Base-by-base conservation (phyloP, 2,329 filamentous ascomycete species). In the Fusarium globosum region DNA sequence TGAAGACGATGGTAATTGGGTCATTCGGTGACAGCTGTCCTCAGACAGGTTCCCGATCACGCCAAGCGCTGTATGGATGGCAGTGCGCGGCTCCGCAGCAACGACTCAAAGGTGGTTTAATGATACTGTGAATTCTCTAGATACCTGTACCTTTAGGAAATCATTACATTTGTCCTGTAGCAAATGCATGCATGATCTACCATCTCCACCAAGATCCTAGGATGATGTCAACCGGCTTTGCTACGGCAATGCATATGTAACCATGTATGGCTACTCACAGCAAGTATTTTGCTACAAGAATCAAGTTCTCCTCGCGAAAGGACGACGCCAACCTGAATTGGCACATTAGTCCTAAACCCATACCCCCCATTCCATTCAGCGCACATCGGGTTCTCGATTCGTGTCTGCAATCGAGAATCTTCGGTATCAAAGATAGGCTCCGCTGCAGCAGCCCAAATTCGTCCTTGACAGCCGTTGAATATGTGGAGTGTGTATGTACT, bases 1-100 rank as follows among this genome's bases (percentile, higher is more conserved):
- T 64, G 78, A 80, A 30, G 81, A 82, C 33, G 76, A 69, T n/a
- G 78, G 72, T 61, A 71, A 76, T 53, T 77, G 74, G 74, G 63
- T 76, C 67, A 77, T 77, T 63, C 73, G 73, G 72, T 77, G 64
- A 78, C 60, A 62, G 36, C 41, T 16, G 57, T 21, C 28, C 39
- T 56, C 21, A 28, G 41, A 57, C 16, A 28, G 35, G 30, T 23
- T 58, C 52, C 51, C 26, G 48, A 67, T 62, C 26, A 51, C 42
- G 35, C 33, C 42, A 33, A 56, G n/a, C 41, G 43, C 48, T 41
- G 56, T 38, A 58, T 35, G 56, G 41, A 57, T 39, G 45, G 52
- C 20, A 60, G 39, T 42, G 30, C 42, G 56, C 58, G 60, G 69
- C 59, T 69, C 55, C 65, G 65, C 45, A 51, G 61, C 41, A 43